Percentiles rank a stretch among this genome's conserved stretches.
phyloP scores from a whole-genome alignment of 169 alveolate genomes.

The Besnoitia besnoiti region DNA sequence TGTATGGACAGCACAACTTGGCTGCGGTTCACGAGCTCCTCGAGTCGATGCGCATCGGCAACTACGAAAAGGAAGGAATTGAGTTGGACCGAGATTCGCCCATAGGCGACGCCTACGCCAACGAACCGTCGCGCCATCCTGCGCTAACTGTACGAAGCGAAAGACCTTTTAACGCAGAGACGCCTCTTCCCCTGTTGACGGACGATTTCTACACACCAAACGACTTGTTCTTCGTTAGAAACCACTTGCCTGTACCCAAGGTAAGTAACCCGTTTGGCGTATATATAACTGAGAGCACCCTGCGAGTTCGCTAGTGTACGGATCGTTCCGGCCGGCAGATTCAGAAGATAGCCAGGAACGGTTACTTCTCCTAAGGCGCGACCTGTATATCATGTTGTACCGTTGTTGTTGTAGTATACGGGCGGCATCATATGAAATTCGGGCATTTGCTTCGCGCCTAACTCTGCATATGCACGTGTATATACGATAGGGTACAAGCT shows the following conservation, averaged over 20 bases:
- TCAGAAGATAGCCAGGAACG: too few species aligned
- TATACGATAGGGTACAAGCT: neutral
- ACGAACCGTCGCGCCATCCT: slow-evolving; percentile 63
- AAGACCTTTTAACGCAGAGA: slow-evolving; percentile 76
- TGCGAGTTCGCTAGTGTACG: too few species aligned
- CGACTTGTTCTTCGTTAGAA: slow-evolving; percentile 72
- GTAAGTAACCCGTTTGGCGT: too few species aligned
- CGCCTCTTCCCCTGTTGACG: slow-evolving; percentile 68
- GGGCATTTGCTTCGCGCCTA: neutral
- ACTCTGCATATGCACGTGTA: neutral
- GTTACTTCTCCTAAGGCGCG: too few species aligned
- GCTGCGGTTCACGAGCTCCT: slow-evolving; percentile 70
- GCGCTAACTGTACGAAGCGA: slow-evolving; percentile 49
- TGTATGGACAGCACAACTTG: slow-evolving; percentile 74
- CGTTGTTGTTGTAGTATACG: neutral
- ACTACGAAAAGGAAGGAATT: neutral
- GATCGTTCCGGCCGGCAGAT: too few species aligned
- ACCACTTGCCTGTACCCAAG: slow-evolving; percentile 77
- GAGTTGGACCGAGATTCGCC: neutral
- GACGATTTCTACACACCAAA: slow-evolving; percentile 73
- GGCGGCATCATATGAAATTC: neutral
- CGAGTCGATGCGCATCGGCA: slow-evolving; percentile 71
- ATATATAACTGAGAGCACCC: too few species aligned
- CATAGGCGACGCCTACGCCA: neutral
- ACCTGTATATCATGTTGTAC: too few species aligned